phyloP scores from a whole-genome alignment of 208 protist genomes.

The Histomonas meleagridis region DNA sequence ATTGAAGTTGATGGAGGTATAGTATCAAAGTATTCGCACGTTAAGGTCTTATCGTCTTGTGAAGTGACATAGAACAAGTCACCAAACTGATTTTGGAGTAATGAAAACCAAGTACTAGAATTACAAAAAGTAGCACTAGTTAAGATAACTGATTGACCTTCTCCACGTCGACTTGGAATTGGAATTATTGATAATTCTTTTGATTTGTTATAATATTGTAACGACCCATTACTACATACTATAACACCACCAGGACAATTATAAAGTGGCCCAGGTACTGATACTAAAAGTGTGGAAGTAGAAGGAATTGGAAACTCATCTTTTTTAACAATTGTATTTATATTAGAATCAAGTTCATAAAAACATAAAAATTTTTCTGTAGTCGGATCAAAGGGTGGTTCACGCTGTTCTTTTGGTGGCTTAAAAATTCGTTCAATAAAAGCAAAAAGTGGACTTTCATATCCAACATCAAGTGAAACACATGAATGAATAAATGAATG shows the following conservation, averaged over 20 bases:
- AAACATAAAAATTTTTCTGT: not conserved
- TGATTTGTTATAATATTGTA: not conserved
- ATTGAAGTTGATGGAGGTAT: not conserved
- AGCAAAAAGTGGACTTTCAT: not conserved
- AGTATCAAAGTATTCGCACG: not conserved
- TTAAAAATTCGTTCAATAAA: not conserved
- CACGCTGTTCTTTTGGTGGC: not conserved
- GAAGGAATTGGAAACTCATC: not conserved
- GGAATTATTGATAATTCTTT: not conserved
- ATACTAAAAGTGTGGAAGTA: not conserved
- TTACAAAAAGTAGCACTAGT: not conserved
- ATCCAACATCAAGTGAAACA: slow-evolving; percentile 15
- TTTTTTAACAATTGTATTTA: not conserved
- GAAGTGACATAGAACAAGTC: not conserved
- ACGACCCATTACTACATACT: not conserved
- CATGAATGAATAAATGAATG: not conserved
- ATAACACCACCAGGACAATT: not conserved
- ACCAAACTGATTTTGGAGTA: slow-evolving; percentile 8
- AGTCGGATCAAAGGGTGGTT: not conserved
- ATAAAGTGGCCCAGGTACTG: not conserved
- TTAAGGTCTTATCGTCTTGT: not conserved
- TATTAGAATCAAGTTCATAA: not conserved
- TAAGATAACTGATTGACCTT: not conserved
- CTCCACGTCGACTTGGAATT: not conserved
- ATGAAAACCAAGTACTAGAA: not conserved